phyloP scores from a whole-genome alignment of 139 green algal species.

The Gonium pectorale region DNA sequence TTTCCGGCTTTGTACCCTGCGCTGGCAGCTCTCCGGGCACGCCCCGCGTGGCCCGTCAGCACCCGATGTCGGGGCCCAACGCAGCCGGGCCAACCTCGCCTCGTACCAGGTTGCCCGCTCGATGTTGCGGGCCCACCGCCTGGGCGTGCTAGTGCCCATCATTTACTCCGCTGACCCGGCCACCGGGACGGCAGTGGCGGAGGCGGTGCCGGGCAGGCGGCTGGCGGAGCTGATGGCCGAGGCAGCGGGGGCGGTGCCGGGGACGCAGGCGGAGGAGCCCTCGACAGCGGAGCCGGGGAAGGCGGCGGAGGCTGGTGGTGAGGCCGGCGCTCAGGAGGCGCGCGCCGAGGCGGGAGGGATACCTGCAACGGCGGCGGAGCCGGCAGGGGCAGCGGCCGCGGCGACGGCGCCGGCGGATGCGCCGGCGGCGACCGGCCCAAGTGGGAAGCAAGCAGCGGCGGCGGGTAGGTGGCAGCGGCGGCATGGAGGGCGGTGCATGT shows the following conservation, averaged over 20 bases:
- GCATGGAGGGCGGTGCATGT: too few species aligned
- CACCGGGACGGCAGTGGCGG: constrained; percentile 74
- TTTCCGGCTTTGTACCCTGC: too few species aligned
- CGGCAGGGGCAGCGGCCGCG: not conserved
- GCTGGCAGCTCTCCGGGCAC: too few species aligned
- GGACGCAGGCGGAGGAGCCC: not conserved
- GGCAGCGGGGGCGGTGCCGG: not conserved
- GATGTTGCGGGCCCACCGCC: constrained; percentile 51
- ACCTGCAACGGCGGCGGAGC: not conserved
- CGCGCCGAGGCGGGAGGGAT: not conserved
- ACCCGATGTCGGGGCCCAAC: too few species aligned
- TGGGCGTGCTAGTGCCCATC: constrained; percentile 54
- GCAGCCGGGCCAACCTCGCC: too few species aligned
- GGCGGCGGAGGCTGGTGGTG: not conserved
- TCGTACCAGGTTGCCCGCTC: constrained; percentile 6
- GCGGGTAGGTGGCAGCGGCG: too few species aligned
- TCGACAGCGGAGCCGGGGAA: not conserved
- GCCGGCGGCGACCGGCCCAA: too few species aligned
- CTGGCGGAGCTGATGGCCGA: constrained; percentile 64
- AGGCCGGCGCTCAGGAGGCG: too few species aligned
- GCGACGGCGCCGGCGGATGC: too few species aligned
- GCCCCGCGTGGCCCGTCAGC: too few species aligned
- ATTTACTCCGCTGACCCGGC: constrained; percentile 78
- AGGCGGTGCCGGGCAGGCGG: constrained; percentile 69
- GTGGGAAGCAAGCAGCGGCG: too few species aligned